phyloP scores from a whole-genome alignment of 805 yeast genomes.

The Ogataea paradorogensis region DNA sequence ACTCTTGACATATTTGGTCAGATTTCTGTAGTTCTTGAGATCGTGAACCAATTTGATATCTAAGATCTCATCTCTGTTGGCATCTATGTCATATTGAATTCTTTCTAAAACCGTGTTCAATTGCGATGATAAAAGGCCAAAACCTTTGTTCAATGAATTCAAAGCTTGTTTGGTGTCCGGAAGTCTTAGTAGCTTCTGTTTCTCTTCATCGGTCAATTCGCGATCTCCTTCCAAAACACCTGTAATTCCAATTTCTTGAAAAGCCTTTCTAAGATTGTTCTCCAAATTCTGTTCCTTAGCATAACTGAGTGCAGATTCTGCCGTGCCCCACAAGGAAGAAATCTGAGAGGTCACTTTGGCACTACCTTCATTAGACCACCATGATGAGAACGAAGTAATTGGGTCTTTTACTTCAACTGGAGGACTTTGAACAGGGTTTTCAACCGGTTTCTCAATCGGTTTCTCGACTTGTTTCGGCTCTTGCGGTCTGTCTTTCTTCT shows the following conservation, averaged over 20 bases:
- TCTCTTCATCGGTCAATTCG: conserved; percentile 34
- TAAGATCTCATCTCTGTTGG: conserved; percentile 49
- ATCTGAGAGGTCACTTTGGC: conserved; percentile 59
- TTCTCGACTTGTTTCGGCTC: conserved; percentile 3
- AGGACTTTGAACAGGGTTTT: too few species aligned
- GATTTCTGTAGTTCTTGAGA: conserved; percentile 49
- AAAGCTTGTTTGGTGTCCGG: conserved; percentile 34
- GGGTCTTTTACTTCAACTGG: conserved; percentile 45
- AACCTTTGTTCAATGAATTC: conserved; percentile 36
- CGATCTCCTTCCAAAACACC: conserved; percentile 35
- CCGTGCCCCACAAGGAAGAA: conserved; percentile 64
- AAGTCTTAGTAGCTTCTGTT: conserved; percentile 24
- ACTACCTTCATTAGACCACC: conserved; percentile 77
- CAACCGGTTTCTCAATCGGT: neutral
- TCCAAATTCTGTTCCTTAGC: conserved; percentile 40
- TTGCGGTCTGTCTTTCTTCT: neutral
- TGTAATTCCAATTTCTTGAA: conserved; percentile 41
- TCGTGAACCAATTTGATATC: conserved; percentile 68
- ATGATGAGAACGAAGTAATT: conserved; percentile 58
- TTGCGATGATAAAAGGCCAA: conserved; percentile 31
- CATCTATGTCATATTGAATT: conserved; percentile 32
- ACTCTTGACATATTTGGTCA: conserved; percentile 45
- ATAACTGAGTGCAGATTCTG: conserved; percentile 49
- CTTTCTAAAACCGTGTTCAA: conserved; percentile 39
- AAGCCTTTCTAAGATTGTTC: conserved; percentile 35